phyloP scores from a whole-genome alignment of 768 basidiomycete genomes.

The Termitomyces eurrhizus region DNA sequence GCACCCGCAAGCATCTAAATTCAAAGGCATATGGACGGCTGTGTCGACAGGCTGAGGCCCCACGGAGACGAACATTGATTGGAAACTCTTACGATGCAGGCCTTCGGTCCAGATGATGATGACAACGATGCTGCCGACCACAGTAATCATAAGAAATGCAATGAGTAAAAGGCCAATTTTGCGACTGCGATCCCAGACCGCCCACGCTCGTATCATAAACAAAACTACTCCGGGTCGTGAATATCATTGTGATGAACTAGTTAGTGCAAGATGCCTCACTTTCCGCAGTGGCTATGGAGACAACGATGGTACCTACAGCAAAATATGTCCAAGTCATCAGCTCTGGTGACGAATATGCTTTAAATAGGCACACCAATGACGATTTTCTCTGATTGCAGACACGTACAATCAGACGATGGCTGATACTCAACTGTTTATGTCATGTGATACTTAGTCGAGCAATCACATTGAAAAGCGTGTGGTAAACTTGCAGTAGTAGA shows the following conservation, averaged over 20 bases:
- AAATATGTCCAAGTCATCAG: background rate
- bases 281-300: background rate
- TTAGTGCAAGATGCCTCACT: background rate
- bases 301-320: background rate
- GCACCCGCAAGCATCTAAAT: background rate
- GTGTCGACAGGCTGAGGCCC: background rate
- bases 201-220: background rate
- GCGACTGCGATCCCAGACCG: background rate
- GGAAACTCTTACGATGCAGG: background rate
- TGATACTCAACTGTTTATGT: background rate
- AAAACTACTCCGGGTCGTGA: background rate
- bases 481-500: background rate
- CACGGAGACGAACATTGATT: background rate
- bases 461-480: too few species aligned
- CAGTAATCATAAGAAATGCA: background rate
- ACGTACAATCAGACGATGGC: background rate
- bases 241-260: background rate
- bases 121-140: too few species aligned
- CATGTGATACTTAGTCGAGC: background rate
- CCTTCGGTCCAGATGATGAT: background rate
- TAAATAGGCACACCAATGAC: background rate
- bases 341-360: background rate
- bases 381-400: background rate
- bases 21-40: background rate
- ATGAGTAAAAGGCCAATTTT: background rate